phyloP scores from a whole-genome alignment of 2,329 filamentous ascomycete genomes.

The Lasiodiplodia sp. region DNA sequence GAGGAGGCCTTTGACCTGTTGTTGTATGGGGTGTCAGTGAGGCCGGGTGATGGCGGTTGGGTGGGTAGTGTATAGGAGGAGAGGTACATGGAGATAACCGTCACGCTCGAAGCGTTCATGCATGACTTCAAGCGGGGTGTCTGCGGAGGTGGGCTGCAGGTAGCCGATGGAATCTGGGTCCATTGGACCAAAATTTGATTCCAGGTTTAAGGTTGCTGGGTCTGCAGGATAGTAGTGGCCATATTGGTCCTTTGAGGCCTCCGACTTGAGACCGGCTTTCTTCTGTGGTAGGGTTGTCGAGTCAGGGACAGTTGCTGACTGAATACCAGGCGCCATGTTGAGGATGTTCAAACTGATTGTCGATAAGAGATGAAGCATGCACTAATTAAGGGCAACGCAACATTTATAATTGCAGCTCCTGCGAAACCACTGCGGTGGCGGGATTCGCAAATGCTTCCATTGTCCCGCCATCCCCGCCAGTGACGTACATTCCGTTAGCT shows the following conservation, averaged over 20 bases:
- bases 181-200: constrained; percentile 30
- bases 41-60: neutral
- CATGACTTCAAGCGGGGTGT: neutral
- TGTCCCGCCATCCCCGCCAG: no score
- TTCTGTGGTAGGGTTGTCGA: neutral
- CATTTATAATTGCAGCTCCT: no score
- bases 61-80: no score
- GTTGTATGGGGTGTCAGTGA: neutral
- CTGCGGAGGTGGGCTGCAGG: constrained; percentile 21
- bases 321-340: neutral
- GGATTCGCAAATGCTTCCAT: no score
- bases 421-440: no score
- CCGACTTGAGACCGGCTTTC: neutral
- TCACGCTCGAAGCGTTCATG: constrained; percentile 3
- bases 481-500: no score
- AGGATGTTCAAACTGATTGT: neutral
- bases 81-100: neutral
- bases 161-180: constrained; percentile 23
- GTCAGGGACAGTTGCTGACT: neutral
- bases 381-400: no score
- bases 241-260: constrained; percentile 2
- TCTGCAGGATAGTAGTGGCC: constrained; percentile 28
- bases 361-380: no score
- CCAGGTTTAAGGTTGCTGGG: constrained; percentile 21
- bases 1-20: constrained; percentile 26